A percentile compares a stretch with the other conserved stretches of the same genome.
These are phyloP conservation scores for Termitomyces sp. DNA, from an alignment of 768 basidiomycete genomes.

Conservation along the genomic window DNA sequence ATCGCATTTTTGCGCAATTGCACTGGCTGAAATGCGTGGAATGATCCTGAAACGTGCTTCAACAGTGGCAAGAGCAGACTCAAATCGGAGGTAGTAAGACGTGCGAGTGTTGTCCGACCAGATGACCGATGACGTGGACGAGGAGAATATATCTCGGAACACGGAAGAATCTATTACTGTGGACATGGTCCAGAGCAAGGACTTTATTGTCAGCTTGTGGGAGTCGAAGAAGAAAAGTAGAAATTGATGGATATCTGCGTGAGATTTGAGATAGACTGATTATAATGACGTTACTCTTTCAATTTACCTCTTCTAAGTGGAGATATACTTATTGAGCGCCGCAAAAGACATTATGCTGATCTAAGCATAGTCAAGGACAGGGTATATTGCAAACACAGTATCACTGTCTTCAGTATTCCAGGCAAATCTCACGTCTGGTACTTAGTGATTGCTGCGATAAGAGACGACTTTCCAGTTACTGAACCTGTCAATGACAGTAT, in stretches of 20 bases:
- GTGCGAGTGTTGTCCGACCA: constrained; percentile 34
- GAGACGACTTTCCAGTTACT: background rate
- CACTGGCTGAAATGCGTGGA: constrained; percentile 29
- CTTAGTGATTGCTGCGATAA: background rate
- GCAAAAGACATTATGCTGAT: too few species aligned
- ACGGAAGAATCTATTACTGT: constrained; percentile 29
- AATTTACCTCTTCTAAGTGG: background rate
- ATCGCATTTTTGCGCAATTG: constrained; percentile 28
- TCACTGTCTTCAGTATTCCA: background rate
- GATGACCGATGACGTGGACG: constrained; percentile 26
- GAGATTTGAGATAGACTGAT: background rate
- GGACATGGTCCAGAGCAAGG: constrained; percentile 16
- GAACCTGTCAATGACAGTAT: too few species aligned
- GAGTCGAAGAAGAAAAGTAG: background rate
- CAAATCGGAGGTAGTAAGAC: constrained; percentile 27
- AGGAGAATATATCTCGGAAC: constrained; percentile 36
- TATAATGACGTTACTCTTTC: background rate
- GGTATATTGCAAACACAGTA: too few species aligned
- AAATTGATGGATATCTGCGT: background rate
- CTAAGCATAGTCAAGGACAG: too few species aligned
- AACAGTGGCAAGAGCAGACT: constrained; percentile 27
- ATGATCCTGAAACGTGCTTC: constrained; percentile 34
- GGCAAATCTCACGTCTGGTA: background rate
- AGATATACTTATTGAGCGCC: background rate
- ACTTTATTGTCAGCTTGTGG: background rate